Conservation (phyloP, 2,329 filamentous ascomycete genomes). For the Colletotrichum sp. region DNA sequence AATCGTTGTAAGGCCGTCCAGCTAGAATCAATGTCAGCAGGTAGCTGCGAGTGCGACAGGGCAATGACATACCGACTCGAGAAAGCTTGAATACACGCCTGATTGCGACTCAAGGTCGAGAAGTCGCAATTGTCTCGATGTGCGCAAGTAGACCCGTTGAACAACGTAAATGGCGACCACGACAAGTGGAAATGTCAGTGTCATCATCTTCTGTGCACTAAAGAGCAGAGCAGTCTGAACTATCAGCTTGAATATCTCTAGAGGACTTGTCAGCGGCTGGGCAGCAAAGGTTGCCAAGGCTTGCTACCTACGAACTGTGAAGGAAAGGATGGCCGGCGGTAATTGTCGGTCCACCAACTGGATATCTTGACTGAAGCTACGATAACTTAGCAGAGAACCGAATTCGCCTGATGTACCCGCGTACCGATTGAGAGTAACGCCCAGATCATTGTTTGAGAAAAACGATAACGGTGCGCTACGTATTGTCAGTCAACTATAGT, state of each 20-base stretch:
- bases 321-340: not conserved
- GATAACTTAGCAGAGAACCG: not conserved
- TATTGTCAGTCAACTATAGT: not conserved
- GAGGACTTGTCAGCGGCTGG: not conserved
- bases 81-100: slow-evolving; percentile 42
- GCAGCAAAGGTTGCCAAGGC: not conserved
- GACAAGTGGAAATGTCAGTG: slow-evolving; percentile 28
- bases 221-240: not conserved
- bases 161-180: slow-evolving; percentile 28
- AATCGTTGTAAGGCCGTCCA: slow-evolving; percentile 52
- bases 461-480: slow-evolving; percentile 15
- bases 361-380: slow-evolving; percentile 29
- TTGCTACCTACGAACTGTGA: not conserved
- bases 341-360: slow-evolving; percentile 24
- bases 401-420: not conserved
- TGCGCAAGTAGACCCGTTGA: slow-evolving; percentile 43
- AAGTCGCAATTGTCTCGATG: slow-evolving; percentile 45
- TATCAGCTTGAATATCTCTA: slow-evolving; percentile 7
- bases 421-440: slow-evolving; percentile 20
- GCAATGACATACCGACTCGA: slow-evolving; percentile 38
- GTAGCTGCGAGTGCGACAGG: no score
- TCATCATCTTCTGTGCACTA: slow-evolving; percentile 21
- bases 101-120: slow-evolving; percentile 46
- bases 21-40: not conserved
- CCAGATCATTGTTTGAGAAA: slow-evolving; percentile 25